phyloP scores from a whole-genome alignment of 768 basidiomycete species.

The Suillus cothurnatus region DNA sequence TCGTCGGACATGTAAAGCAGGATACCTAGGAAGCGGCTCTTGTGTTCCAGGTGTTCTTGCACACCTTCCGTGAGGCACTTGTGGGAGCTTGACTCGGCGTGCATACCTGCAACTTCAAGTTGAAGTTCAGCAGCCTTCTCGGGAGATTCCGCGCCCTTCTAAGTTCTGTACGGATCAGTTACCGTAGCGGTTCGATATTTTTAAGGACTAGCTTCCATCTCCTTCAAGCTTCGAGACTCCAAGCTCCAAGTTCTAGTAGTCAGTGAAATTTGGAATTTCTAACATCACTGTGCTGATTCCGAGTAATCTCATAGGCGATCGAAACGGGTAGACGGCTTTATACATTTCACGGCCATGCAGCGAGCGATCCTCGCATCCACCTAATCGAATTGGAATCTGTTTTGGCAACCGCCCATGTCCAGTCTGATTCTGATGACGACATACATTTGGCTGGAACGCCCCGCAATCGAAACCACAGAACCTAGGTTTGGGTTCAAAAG shows the following conservation, averaged over 20 bases:
- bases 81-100: slow-evolving; percentile 1
- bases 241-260: background rate
- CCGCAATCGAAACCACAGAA: background rate
- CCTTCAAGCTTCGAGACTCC: background rate
- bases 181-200: background rate
- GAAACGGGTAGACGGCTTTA: background rate
- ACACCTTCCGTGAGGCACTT: background rate
- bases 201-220: background rate
- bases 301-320: background rate
- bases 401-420: background rate
- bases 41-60: background rate
- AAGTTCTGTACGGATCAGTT: background rate
- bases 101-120: slow-evolving; percentile 5
- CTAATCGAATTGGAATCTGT: background rate
- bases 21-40: background rate
- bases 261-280: background rate
- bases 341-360: background rate
- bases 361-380: background rate
- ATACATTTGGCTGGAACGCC: background rate
- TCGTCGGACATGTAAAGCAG: background rate
- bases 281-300: background rate
- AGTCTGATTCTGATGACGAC: background rate
- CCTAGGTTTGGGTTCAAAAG: background rate
- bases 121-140: background rate
- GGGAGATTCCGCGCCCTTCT: background rate